Percentiles rank a stretch among this genome's conserved stretches.
These are phyloP conservation scores for Arxiozyma slooffiae DNA, from an alignment of 1,139 yeast species.

Conservation along the genomic window DNA sequence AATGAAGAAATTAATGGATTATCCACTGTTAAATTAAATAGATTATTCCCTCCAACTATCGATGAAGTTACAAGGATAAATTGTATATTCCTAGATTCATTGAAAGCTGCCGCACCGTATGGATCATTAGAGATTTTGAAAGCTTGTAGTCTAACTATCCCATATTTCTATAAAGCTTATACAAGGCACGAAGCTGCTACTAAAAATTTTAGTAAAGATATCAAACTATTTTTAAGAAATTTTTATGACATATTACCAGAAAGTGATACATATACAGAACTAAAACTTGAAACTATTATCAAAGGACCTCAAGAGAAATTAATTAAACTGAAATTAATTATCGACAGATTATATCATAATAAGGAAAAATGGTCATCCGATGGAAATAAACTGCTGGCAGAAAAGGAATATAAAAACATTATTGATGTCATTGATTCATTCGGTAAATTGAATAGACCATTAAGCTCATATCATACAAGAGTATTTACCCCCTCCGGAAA, in stretches of 20 bases:
- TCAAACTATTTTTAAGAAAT: slow-evolving; percentile 29
- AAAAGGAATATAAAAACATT: slow-evolving; percentile 44
- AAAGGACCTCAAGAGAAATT: slow-evolving; percentile 60
- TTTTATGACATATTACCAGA: slow-evolving; percentile 23
- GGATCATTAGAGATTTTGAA: slow-evolving; percentile 68
- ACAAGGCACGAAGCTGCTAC: slow-evolving; percentile 91
- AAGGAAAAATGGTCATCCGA: slow-evolving; percentile 34
- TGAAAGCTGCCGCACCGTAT: slow-evolving; percentile 52
- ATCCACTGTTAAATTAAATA: slow-evolving; percentile 56
- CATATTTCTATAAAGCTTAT: slow-evolving; percentile 85
- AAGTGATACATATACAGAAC: slow-evolving; percentile 38
- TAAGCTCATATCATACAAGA: slow-evolving; percentile 46
- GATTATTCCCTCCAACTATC: slow-evolving; percentile 84
- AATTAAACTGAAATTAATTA: slow-evolving; percentile 56
- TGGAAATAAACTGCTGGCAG: slow-evolving; percentile 28
- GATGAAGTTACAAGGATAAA: slow-evolving; percentile 87
- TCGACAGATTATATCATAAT: slow-evolving; percentile 45
- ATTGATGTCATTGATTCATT: slow-evolving; percentile 70
- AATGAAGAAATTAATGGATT: slow-evolving; percentile 42
- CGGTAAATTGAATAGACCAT: slow-evolving; percentile 42
- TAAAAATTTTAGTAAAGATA: slow-evolving; percentile 41
- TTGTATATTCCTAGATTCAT: slow-evolving; percentile 69
- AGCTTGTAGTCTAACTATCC: slow-evolving; percentile 71
- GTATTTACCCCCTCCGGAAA: slow-evolving; percentile 89
- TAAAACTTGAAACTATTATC: slow-evolving; percentile 58